Evolutionary conservation across 805 yeast genomes (phyloP), one percentile per base, ranked within the genome.

Genomic region (Metschnikowia henanensis): DNA sequence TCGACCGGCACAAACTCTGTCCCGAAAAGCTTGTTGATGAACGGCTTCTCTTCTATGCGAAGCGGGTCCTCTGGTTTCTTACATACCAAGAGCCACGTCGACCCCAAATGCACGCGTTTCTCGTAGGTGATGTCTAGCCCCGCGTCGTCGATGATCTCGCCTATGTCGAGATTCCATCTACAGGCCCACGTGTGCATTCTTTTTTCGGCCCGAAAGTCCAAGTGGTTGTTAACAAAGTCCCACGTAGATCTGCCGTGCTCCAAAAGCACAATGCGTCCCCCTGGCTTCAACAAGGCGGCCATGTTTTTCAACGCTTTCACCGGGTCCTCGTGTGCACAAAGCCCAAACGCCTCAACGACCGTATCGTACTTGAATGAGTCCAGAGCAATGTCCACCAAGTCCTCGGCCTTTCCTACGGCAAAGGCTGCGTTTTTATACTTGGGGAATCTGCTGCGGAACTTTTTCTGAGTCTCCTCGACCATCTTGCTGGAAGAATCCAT

Each of bases 321-420:
- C 0, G 99, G 99, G 59, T 94, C 95, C 53, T 91, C 84, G 59
- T 94, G 97, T 0, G 98, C 91, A 66, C 99, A 94, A 35, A 94
- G 70, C 0, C 99, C 99, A 68, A 94, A 94, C 0, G 97, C 87
- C 64, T 94, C 98, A 37, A 87, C 76, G 19, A 94, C 84, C 0
- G 97, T 91, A 60, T 94, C 99, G 60, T 92, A 94, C 58, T 82
- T 82, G 47, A 84, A 73, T 2, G 56, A 50, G 18, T 60, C 62
- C 29, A 58, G 48, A 1, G 89, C 81, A 35, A 90, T 59, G 2
- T 77, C 70, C 3, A 79, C 75, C 53, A 90, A 72, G 49, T 87
- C 87, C 61, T 90, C 97, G 3, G 96, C 97, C 54, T 79, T 82
- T 19, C 96, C 97, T 37, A 86, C 89, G 2, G 92, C 95, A 62